Percentiles rank a stretch among this genome's conserved stretches.
Evolutionary conservation across 2,329 filamentous ascomycete genomes (phyloP).

Genomic region (Fusarium concolor): DNA sequence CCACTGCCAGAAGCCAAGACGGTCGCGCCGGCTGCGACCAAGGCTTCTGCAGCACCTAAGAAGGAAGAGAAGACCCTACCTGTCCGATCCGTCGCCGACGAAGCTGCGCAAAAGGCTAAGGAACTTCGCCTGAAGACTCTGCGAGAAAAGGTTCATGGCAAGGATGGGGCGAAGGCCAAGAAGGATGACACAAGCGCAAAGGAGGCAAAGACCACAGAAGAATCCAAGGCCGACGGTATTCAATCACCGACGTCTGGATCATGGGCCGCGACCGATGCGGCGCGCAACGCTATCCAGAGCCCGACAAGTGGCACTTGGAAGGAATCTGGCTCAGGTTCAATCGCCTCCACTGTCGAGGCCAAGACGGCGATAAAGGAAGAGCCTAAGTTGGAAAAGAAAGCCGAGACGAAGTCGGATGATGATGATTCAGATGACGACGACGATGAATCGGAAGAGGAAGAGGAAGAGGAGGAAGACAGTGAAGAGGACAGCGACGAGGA

Average conservation of each 20-base stretch:
- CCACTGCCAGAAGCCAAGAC: conserved; percentile 43
- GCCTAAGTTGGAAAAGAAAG: conserved; percentile 51
- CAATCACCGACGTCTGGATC: conserved; percentile 60
- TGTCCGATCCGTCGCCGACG: conserved; percentile 69
- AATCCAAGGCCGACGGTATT: conserved; percentile 48
- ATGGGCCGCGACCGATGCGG: conserved; percentile 51
- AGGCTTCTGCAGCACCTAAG: conserved; percentile 35
- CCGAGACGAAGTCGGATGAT: conserved; percentile 46
- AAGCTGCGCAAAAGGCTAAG: conserved; percentile 74
- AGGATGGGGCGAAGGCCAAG: conserved; percentile 46
- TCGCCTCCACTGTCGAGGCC: conserved; percentile 45
- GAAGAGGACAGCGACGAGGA: neutral
- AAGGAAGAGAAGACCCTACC: conserved; percentile 54
- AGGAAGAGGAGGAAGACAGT: conserved; percentile 20
- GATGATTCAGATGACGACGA: conserved; percentile 37
- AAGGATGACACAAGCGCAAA: conserved; percentile 3
- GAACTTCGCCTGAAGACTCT: conserved; percentile 65
- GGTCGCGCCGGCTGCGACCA: conserved; percentile 14
- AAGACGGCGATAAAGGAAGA: conserved; percentile 56
- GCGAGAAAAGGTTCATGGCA: conserved; percentile 66
- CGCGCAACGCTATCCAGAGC: conserved; percentile 55
- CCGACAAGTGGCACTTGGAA: conserved; percentile 58
- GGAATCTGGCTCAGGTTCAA: conserved; percentile 38
- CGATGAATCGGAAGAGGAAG: conserved; percentile 35
- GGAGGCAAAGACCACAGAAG: conserved; percentile 2